These are phyloP conservation scores for Wickerhamiella sergipiensis DNA, from an alignment of 805 yeast species.

Conservation along the genomic window DNA sequence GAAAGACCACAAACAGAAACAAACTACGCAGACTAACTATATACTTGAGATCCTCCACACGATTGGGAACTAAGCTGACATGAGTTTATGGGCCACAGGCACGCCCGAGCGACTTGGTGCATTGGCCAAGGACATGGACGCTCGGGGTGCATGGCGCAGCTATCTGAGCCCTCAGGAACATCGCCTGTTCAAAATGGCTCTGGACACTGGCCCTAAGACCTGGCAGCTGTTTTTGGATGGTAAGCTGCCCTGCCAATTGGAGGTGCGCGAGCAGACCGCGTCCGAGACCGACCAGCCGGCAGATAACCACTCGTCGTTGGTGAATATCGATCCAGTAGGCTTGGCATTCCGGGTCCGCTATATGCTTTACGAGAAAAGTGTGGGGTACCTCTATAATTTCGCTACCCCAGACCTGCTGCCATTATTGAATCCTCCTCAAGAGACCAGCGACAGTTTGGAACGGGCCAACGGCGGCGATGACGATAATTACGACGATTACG, in stretches of 20 bases:
- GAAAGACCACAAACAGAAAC: no score
- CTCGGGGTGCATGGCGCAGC: constrained; percentile 16
- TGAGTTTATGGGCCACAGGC: constrained; percentile 2
- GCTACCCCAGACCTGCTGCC: constrained; percentile 1
- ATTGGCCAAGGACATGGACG: constrained; percentile 11
- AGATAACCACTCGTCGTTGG: neutral
- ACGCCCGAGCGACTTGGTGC: constrained; percentile 9
- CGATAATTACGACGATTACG: constrained; percentile 30
- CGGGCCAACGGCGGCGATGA: constrained; percentile 23
- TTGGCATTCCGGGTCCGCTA: constrained; percentile 28
- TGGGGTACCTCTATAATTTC: constrained; percentile 4
- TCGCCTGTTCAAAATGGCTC: constrained; percentile 22
- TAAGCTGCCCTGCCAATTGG: constrained; percentile 17
- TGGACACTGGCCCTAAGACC: constrained; percentile 19
- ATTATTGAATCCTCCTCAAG: neutral
- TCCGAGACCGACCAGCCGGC: constrained; percentile 4
- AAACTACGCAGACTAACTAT: no score
- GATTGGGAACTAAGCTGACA: constrained; percentile 1
- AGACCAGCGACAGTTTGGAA: neutral
- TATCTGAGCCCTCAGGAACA: constrained; percentile 28
- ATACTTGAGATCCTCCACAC: no score
- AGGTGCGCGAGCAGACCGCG: constrained; percentile 4
- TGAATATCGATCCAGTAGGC: constrained; percentile 22
- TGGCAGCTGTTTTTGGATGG: constrained; percentile 26
- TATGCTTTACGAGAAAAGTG: constrained; percentile 27